Evolutionary conservation across 371 early-diverging fungal genomes (phyloP).

Genomic region (Batrachochytrium dendrobatidis): DNA sequence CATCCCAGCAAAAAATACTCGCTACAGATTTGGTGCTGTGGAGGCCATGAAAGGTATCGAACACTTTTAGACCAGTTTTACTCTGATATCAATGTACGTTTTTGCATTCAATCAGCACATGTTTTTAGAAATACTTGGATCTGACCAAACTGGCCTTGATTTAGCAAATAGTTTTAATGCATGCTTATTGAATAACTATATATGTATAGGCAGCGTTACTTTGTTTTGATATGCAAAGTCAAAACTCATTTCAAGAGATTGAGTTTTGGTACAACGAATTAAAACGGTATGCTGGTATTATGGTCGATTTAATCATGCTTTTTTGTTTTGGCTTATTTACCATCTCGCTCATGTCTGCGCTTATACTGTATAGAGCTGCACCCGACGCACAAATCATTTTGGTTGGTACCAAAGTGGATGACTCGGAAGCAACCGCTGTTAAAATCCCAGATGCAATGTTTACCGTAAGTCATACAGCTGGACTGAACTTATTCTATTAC

Average conservation of each 20-base stretch:
- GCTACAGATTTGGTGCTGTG: conserved; percentile 40
- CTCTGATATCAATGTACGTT: conserved; percentile 23
- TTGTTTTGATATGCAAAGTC: conserved; percentile 39
- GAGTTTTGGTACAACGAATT: conserved; percentile 45
- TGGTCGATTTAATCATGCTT: neutral
- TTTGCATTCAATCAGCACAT: neutral
- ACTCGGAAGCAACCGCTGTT: conserved; percentile 33
- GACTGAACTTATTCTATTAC: neutral
- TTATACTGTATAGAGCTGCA: conserved; percentile 15
- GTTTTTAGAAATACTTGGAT: conserved; percentile 5
- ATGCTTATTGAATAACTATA: too few relatives aligned
- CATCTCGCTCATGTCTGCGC: too few relatives aligned
- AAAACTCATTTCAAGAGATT: conserved; percentile 32
- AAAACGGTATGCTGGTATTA: conserved; percentile 22
- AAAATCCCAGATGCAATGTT: conserved; percentile 35
- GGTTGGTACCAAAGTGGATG: conserved; percentile 45
- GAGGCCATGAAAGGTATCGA: conserved; percentile 44
- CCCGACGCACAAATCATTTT: conserved; percentile 31
- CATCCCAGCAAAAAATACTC: conserved; percentile 26
- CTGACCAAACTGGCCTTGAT: neutral
- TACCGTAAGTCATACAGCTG: conserved; percentile 13
- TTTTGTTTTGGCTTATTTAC: too few relatives aligned
- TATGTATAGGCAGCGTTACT: conserved; percentile 26
- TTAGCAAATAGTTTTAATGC: too few relatives aligned
- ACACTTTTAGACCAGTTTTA: conserved; percentile 42